Percentiles rank a stretch among this genome's conserved stretches.
Evolutionary conservation across 2,329 filamentous ascomycete genomes (phyloP).

Genomic region (Penicillium hesseltinei): DNA sequence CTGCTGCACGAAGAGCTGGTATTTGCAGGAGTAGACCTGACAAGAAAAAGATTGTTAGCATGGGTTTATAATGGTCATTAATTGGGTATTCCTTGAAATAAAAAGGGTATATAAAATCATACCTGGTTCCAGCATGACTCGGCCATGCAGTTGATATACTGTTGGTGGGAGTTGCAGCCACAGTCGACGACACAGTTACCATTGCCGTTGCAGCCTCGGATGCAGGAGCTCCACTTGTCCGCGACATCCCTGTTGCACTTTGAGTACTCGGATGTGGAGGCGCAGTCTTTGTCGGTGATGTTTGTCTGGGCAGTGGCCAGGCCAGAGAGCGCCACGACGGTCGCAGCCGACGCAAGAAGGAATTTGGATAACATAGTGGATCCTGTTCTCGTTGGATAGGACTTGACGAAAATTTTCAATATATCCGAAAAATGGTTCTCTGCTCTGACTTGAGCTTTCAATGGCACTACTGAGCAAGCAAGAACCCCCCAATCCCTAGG

Average conservation of each 20-base stretch:
- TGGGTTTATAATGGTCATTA: not conserved
- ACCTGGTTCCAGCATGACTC: slow-evolving; percentile 42
- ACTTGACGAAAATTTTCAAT: not conserved
- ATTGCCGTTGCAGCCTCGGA: slow-evolving; percentile 20
- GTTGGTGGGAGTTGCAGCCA: slow-evolving; percentile 24
- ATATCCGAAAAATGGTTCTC: not conserved
- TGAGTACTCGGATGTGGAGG: slow-evolving; percentile 17
- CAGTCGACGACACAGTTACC: slow-evolving; percentile 24
- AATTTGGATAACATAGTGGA: slow-evolving; percentile 18
- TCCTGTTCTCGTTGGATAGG: not conserved
- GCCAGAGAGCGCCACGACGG: slow-evolving; percentile 10
- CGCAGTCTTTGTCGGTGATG: slow-evolving; percentile 23
- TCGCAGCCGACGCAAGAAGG: slow-evolving; percentile 12
- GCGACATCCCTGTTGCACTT: slow-evolving; percentile 24
- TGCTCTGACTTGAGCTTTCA: not conserved
- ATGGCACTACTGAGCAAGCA: not conserved
- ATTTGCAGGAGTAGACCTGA: slow-evolving; percentile 42
- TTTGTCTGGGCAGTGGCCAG: slow-evolving; percentile 24
- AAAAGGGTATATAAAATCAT: not conserved
- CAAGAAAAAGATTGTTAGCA: not conserved
- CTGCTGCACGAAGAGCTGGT: slow-evolving; percentile 38
- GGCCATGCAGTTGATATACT: slow-evolving; percentile 40
- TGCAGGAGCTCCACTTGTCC: slow-evolving; percentile 20
- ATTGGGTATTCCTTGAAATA: not conserved
- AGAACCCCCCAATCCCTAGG: not conserved